Base-by-base conservation (phyloP, 1,284 basidiomycete species). In the Sanghuangporus weigelae region DNA sequence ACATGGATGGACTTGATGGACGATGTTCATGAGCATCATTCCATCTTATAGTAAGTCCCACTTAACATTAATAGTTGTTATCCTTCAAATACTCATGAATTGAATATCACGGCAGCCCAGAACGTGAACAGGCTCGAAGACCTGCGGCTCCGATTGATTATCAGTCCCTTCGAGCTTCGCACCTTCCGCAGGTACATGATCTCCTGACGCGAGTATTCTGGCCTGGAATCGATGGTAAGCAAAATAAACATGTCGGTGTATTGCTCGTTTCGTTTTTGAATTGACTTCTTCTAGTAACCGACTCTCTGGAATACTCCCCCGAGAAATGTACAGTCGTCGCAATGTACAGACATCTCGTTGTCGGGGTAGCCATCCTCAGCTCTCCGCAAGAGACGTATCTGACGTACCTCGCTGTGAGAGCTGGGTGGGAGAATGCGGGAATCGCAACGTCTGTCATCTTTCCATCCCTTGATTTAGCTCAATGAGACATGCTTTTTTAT, bases 321-420 rank as follows among this genome's bases (percentile, higher is more conserved):
- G 86, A 90, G 69, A 81, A 80, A 53, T 89, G 84, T 60, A 92
- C 89, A 0, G 78, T 92, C 36, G 75, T 92, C 19, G 90, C 87
- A 7, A 80, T 76, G 57, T 90, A 91, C 74, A 86, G 84, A 62
- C 78, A 79, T 59, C 76, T 91, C 19, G 87, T 92, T 8, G 80
- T 92, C 16, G 90, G 90, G n/a, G 81, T 82, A 12, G 89, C 86
- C 0, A 82, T 92, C 62, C 73, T 91, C 60, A 90, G 85, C 71
- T 90, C 87, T n/a, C 90, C 90, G 0, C 81, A 82, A 60, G 87
- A 90, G 71, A 86, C 87, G 2, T 92, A 92, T 68, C 89, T 92
- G 62, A 91, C 89, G 4, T 92, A 90, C 67, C 79, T 92, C 8
- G 86, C 80, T 40, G 89, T 92, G 48, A 84, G 81, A 67, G 78